Evolutionary conservation across 176 grass and related monocot species (phyloP), one percentile per base, ranked within the genome.

Genomic region (Guadua angustifolia): DNA sequence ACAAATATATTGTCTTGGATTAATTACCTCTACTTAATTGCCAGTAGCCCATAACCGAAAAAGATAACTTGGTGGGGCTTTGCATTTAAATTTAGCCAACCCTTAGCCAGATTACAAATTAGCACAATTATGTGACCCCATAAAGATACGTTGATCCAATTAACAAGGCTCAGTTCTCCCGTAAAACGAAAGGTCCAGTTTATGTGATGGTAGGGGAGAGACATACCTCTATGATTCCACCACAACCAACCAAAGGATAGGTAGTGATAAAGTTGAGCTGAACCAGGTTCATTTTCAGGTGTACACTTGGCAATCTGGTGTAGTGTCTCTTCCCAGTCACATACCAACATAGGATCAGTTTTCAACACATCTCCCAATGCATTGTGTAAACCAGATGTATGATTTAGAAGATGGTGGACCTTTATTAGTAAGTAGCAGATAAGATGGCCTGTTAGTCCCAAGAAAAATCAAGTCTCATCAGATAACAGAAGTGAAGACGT

Each of bases 221-320:
- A 69, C 26, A 71, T 88, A 98, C 96, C 93, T 98, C 96, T 85
- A 98, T 95, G 40, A 98, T 53, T 60, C 96, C 96, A 24, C 96
- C 96, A 85, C 9, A 98, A 85, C 96, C 96, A 98, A 84, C 96
- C 96, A 80, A 98, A 98, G 53, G 96, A 98, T 58, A 98, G 84
- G 39, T 94, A 98, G 57, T 98, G 96, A 81, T 98, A 98, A 59
- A 90, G 71, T 79, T 98, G 96, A 24, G 87, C 65, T 5, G 87
- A 95, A 88, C 93, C 96, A 67, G 93, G 96, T 73, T 98, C 93
- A 17, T 80, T 95, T 73, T 95, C 91, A 83, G 93, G 88, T 67
- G 83, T 44, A 89, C 83, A 87, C 40, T 66, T 85, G 43, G 86
- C 66, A 79, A 92, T 84, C 71, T 74, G 87, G 29, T 66, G 81